Evolutionary conservation across 768 basidiomycete genomes (phyloP).

Genomic region (Filobasidium floriforme): DNA sequence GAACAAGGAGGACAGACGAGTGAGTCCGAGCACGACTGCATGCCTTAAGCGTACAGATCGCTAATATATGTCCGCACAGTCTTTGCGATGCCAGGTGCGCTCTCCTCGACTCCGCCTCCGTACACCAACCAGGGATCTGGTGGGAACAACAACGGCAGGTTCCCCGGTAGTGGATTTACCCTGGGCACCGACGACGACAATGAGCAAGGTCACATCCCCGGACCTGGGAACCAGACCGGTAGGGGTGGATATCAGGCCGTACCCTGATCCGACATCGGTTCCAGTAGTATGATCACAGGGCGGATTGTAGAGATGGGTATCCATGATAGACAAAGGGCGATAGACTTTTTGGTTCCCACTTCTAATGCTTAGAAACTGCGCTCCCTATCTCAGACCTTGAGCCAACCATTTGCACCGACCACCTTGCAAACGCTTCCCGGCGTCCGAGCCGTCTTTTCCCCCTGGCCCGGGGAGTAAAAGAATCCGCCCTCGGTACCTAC

Average conservation of each 20-base stretch:
- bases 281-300: too few species aligned
- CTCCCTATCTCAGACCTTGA: background rate
- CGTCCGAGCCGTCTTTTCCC: background rate
- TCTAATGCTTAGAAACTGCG: too few species aligned
- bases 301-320: too few species aligned
- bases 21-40: too few species aligned
- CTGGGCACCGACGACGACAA: background rate
- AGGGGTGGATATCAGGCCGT: background rate
- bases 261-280: background rate
- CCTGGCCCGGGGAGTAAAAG: conserved; percentile 8
- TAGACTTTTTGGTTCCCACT: too few species aligned
- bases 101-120: background rate
- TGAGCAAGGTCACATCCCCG: conserved; percentile 1
- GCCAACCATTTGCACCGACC: background rate
- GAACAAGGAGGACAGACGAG: background rate
- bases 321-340: too few species aligned
- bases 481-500: conserved; percentile 22
- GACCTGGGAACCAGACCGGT: background rate
- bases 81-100: conserved; percentile 2
- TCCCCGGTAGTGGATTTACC: conserved; percentile 4
- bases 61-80: background rate
- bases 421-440: conserved; percentile 5
- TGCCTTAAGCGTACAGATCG: too few species aligned
- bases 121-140: background rate
- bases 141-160: background rate